Conservation (phyloP, 2,329 filamentous ascomycete genomes). For the Lachnellula suecica region DNA sequence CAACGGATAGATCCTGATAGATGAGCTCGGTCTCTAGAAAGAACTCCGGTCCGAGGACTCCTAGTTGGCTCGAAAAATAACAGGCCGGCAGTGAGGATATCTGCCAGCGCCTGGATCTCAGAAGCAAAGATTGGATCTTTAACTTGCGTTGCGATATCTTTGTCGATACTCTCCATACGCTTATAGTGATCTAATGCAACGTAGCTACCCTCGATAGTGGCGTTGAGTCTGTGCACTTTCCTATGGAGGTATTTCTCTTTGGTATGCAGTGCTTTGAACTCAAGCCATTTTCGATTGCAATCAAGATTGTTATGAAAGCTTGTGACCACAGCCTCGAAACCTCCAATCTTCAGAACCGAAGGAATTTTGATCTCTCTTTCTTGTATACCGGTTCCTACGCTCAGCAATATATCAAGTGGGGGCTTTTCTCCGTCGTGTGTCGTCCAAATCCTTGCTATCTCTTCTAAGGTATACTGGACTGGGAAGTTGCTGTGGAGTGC, state of each 20-base stretch:
- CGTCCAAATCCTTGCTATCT: constrained; percentile 7
- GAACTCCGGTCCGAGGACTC: background rate
- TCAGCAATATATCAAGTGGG: constrained; percentile 6
- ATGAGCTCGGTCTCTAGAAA: background rate
- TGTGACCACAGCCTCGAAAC: constrained; percentile 8
- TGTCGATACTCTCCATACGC: constrained; percentile 5
- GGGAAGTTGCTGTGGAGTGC: constrained; percentile 11
- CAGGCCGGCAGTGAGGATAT: constrained; percentile 7
- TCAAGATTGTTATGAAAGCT: constrained; percentile 12
- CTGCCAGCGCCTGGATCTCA: constrained; percentile 3
- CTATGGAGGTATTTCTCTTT: background rate
- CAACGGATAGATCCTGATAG: constrained; percentile 2
- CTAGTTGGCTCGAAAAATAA: constrained; percentile 11
- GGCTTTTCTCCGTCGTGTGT: constrained; percentile 6
- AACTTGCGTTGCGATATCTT: constrained; percentile 4
- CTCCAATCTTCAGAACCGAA: constrained; percentile 9
- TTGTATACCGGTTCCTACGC: constrained; percentile 9
- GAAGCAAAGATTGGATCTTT: constrained; percentile 2
- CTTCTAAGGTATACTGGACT: constrained; percentile 6
- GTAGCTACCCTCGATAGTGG: constrained; percentile 4
- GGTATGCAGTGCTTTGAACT: background rate
- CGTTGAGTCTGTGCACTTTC: constrained; percentile 6
- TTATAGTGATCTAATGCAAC: constrained; percentile 11
- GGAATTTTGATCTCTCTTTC: constrained; percentile 6
- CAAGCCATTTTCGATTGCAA: constrained; percentile 3